phyloP scores from a whole-genome alignment of 1,284 basidiomycete genomes.

The Inonotus hispidus region DNA sequence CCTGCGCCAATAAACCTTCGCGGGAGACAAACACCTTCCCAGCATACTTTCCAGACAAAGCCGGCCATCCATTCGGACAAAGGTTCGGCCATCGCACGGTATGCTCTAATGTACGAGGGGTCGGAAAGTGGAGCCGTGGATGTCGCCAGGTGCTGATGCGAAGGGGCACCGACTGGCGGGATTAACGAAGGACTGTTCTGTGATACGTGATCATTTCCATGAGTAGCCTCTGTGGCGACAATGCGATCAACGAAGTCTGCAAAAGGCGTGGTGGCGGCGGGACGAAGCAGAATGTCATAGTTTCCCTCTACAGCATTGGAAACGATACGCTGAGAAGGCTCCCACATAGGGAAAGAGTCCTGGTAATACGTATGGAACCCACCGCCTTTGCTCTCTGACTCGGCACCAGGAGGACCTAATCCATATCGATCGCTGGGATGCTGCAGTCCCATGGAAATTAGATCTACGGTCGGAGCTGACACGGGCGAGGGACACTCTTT shows the following conservation, averaged over 20 bases:
- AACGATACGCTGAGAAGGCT: neutral
- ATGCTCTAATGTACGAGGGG: constrained; percentile 48
- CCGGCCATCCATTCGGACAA: constrained; percentile 71
- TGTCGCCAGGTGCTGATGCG: constrained; percentile 26
- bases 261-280: constrained; percentile 53
- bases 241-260: constrained; percentile 68
- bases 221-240: constrained; percentile 39
- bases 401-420: neutral
- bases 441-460: constrained; percentile 10
- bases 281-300: neutral
- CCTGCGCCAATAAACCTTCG: constrained; percentile 38
- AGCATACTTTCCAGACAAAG: constrained; percentile 76
- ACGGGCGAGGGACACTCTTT: constrained; percentile 35
- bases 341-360: neutral
- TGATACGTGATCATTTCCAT: constrained; percentile 5
- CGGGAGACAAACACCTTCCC: constrained; percentile 56
- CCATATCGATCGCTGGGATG: neutral
- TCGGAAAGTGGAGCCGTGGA: constrained; percentile 40
- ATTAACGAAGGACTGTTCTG: neutral
- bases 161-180: constrained; percentile 20
- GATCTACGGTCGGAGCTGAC: constrained; percentile 40
- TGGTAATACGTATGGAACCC: neutral
- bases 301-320: neutral
- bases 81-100: constrained; percentile 68
- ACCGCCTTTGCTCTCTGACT: neutral